phyloP scores from a whole-genome alignment of 331 rosid species.

The Cucumis variabilis region DNA sequence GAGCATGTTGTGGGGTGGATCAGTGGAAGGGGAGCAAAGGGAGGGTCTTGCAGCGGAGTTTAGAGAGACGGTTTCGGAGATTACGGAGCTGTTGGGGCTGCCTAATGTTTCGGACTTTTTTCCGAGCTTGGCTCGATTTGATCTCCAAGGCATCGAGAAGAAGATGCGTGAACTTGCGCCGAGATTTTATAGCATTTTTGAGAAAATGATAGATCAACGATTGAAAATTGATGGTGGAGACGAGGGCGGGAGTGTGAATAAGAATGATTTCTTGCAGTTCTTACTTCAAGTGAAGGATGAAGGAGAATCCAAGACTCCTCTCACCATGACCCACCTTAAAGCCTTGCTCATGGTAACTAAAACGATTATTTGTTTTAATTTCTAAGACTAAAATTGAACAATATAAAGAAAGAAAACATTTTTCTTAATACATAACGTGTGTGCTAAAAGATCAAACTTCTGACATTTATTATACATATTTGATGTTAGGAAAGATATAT shows the following conservation, averaged over 20 bases:
- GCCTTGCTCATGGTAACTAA: constrained; percentile 60
- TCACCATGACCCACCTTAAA: constrained; percentile 60
- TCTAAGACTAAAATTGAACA: no score
- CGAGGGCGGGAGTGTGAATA: not conserved
- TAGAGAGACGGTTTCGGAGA: constrained; percentile 52
- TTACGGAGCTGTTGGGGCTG: constrained; percentile 53
- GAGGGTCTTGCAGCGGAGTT: constrained; percentile 60
- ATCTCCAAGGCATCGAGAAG: constrained; percentile 69
- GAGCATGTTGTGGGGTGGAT: constrained; percentile 83
- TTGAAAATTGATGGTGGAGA: not conserved
- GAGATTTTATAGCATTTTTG: constrained; percentile 66
- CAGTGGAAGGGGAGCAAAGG: constrained; percentile 60
- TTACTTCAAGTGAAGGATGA: constrained; percentile 64
- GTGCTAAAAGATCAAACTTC: no score
- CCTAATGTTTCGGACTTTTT: constrained; percentile 87
- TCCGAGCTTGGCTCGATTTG: constrained; percentile 76
- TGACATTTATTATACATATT: no score
- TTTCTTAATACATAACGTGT: no score
- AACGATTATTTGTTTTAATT: no score
- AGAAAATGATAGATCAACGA: constrained; percentile 54
- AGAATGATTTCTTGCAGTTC: constrained; percentile 64
- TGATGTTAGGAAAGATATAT: no score
- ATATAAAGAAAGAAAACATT: no score
- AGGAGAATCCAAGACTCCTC: constrained; percentile 55
- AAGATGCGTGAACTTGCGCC: constrained; percentile 42